Base-by-base conservation (phyloP, 805 yeast species). In the Crinitomyces ghanaensis region DNA sequence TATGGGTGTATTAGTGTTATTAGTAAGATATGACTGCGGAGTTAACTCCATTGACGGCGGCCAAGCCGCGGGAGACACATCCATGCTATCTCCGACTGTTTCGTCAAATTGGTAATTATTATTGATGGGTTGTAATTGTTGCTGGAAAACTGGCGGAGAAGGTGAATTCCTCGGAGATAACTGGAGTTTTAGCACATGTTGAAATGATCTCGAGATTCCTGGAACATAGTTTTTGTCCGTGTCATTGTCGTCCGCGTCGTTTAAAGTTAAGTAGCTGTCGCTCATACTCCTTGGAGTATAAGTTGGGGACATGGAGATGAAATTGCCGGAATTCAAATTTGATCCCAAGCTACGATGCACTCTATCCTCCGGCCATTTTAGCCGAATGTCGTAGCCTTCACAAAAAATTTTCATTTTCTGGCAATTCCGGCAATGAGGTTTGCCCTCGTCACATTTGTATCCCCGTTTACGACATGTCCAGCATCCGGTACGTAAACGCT, bases 381-480 rank as follows among this genome's bases (percentile, higher is more conserved):
- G 41, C 17, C 49, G 31, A 18, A 45, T 43, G 6, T 42, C 50
- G 31, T 45, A 45, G 9, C 50, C 50, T 26, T 45, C 50, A 27
- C 50, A 45, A 5, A 18, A 15, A 20, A 45, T 21, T 9, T 41
- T 25, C 20, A 42, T 28, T 12, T 41, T 15, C 5, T 30, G 24
- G 27, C 50, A 45, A 33, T 45, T 45, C 17, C 40, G 33, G 27
- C 50, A 45, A 12, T 27, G 27, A 11, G 50, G 50, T 30, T 41
- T 44, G 14, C 33, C 47, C 27, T 45, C 50, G 31, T 45, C 50
- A 35, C 50, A 45, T 27, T 44, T 44, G 33, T 44, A 42, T 2
- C 48, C 48, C 5, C 50, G 33, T 17, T 41, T 26, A 15, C 50
- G 38, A 27, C 50, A 45, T 2, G 50, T 45, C 50, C 50, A 45